phyloP scores from a whole-genome alignment of 805 yeast species.

The Wickerhamomyces silvicola region DNA sequence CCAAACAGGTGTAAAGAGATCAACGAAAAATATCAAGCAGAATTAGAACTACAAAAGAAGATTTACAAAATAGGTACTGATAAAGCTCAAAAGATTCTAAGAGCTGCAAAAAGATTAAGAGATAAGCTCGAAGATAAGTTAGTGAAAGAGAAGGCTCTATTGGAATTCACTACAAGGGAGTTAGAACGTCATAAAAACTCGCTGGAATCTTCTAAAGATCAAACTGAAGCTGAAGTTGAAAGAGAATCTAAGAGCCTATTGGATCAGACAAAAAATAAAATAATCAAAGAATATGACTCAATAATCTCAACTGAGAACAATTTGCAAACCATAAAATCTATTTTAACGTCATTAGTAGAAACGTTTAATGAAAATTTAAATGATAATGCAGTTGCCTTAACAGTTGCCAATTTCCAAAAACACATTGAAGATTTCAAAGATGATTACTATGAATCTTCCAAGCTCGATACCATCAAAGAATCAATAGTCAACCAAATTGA shows the following conservation, averaged over 20 bases:
- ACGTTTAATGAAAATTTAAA: constrained; percentile 81
- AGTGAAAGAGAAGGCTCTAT: constrained; percentile 1
- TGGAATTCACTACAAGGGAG: constrained; percentile 6
- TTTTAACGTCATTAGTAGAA: constrained; percentile 42
- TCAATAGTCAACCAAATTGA: not conserved
- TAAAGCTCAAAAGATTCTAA: constrained; percentile 11
- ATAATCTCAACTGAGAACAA: constrained; percentile 19
- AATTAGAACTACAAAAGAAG: constrained; percentile 4
- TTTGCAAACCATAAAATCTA: constrained; percentile 20
- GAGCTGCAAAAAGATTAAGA: constrained; percentile 19
- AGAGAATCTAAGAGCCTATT: constrained; percentile 14
- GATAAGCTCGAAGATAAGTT: constrained; percentile 25
- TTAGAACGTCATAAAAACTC: constrained; percentile 5
- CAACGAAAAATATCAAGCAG: constrained; percentile 14
- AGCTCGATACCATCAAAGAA: not conserved
- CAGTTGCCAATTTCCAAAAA: constrained; percentile 41
- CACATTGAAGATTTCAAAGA: constrained; percentile 8
- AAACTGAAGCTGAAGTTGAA: constrained; percentile 11
- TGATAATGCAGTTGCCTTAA: constrained; percentile 77
- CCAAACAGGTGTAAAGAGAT: constrained; percentile 24
- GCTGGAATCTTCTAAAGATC: constrained; percentile 3
- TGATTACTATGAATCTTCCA: constrained; percentile 1
- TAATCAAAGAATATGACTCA: constrained; percentile 14
- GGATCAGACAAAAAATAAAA: constrained; percentile 8
- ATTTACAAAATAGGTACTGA: constrained; percentile 14